These are phyloP conservation scores for Monosporozyma servazzii DNA, from an alignment of 805 yeast species.

Conservation along the genomic window DNA sequence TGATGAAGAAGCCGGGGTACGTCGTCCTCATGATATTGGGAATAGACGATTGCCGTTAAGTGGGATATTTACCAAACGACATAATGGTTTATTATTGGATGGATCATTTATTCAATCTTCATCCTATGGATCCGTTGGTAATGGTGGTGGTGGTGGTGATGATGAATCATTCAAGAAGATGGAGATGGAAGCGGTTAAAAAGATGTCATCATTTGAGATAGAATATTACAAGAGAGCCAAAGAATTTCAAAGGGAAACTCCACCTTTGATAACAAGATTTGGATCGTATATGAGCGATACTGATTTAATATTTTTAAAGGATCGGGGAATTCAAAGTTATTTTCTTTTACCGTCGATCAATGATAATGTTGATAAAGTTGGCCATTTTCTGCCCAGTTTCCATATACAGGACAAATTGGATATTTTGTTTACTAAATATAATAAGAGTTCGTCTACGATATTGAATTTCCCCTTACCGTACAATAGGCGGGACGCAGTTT, in stretches of 20 bases:
- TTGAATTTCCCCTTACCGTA: slow-evolving; percentile 32
- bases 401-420: slow-evolving; percentile 29
- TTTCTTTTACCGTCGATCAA: slow-evolving; percentile 29
- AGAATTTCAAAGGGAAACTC: slow-evolving; percentile 24
- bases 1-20: slow-evolving; percentile 24
- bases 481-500: slow-evolving; percentile 53
- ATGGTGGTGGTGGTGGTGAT: slow-evolving; percentile 24
- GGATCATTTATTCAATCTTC: slow-evolving; percentile 22
- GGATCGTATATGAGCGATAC: slow-evolving; percentile 22
- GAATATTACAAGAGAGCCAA: slow-evolving; percentile 26
- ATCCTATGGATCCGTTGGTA: slow-evolving; percentile 26
- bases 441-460: slow-evolving; percentile 26
- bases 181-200: slow-evolving; percentile 20
- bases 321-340: slow-evolving; percentile 30
- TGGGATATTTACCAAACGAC: slow-evolving; percentile 1
- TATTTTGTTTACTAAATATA: slow-evolving; percentile 24
- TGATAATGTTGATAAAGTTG: slow-evolving; percentile 26
- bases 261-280: slow-evolving; percentile 26
- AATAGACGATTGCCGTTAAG: background rate
- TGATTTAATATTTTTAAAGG: slow-evolving; percentile 25
- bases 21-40: background rate
- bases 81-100: slow-evolving; percentile 22
- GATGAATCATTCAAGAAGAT: slow-evolving; percentile 16
- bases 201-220: slow-evolving; percentile 26
- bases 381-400: slow-evolving; percentile 30